Evolutionary conservation across 176 grass and related monocot genomes (phyloP), one percentile per base, ranked within the genome.

Genomic region (Rhipidocladum racemiflorum): DNA sequence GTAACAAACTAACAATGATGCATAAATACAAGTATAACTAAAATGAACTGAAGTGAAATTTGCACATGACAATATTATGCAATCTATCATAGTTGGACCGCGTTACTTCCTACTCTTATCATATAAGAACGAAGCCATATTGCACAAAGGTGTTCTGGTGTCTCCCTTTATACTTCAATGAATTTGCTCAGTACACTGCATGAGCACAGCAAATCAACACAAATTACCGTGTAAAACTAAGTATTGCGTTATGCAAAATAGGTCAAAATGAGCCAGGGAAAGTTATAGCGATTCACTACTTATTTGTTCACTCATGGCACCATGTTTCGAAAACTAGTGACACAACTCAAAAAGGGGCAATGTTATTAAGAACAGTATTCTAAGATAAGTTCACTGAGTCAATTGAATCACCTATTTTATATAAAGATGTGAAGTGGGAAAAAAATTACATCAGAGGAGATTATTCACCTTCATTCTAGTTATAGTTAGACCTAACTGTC

Each of bases 131-230:
- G 28, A 73, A 40, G 49, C 46, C 15, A 73, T 38, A 36, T 43
- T 43, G 59, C 56, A 71, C 23, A 53, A 78, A 76, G 54, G 18
- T 10, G 20, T 70, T 38, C 13, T 32, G 17, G 8, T 43, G 24
- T 35, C 48, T 66, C 76, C 17, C 48, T 80, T 55, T 73, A 73
- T 73, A n/a, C n/a, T 86, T 53, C 23, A 27, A 64, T 49, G n/a
- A 39, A 38, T 42, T 79, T 64, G 43, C 43, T 51, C 14, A 2
- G 0, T 44, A 79, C 32, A 80, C 3, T 55, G 15, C 20, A n/a
- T 10, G 28, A 60, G 17, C 50, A 72, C 3, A 2, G 13, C 9
- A 61, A 82, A n/a, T 34, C 25, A 40, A 68, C 44, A 14, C 44
- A 46, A 46, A 46, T 15, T 46, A 46, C 3, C 12, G 12, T 46